Percentiles rank a stretch among this genome's conserved stretches.
phyloP scores from a whole-genome alignment of 305 asterid species.

The Fraxinus paxiana region DNA sequence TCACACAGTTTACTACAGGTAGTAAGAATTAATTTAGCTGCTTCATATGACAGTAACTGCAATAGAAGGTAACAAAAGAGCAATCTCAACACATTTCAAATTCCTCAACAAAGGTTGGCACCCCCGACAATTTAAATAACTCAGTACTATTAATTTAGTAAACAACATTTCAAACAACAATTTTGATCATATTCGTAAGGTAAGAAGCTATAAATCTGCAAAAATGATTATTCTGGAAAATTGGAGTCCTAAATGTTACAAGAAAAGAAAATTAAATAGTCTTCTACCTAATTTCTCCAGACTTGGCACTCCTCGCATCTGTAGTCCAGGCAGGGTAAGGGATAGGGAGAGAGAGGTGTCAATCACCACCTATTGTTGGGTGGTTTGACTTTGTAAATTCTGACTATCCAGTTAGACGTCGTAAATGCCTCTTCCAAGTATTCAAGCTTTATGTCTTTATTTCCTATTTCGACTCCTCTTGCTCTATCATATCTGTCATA shows the following conservation, averaged over 20 bases:
- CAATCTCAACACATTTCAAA: background rate
- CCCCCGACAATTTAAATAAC: background rate
- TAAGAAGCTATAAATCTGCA: background rate
- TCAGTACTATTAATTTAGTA: background rate
- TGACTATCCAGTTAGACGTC: constrained; percentile 91
- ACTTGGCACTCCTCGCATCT: constrained; percentile 28
- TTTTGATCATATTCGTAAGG: constrained; percentile 2
- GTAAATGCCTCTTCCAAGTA: constrained; percentile 94
- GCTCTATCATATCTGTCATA: constrained; percentile 85
- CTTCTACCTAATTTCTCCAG: constrained; percentile 21
- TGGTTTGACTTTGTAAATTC: constrained; percentile 92
- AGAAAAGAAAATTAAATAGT: constrained; percentile 12
- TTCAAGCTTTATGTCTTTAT: constrained; percentile 84
- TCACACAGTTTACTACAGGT: background rate
- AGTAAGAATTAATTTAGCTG: background rate
- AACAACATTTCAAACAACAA: background rate
- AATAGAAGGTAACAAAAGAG: background rate
- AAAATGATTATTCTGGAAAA: background rate
- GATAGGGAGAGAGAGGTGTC: background rate
- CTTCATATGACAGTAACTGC: background rate
- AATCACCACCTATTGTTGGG: constrained; percentile 91
- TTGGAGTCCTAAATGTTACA: constrained; percentile 11
- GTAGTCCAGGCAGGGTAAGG: constrained; percentile 17
- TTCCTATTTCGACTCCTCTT: constrained; percentile 95
- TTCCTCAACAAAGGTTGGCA: background rate